Evolutionary conservation across 192 early-diverging fungal genomes (phyloP).

Genomic region (Tieghemiomyces parasiticus): DNA sequence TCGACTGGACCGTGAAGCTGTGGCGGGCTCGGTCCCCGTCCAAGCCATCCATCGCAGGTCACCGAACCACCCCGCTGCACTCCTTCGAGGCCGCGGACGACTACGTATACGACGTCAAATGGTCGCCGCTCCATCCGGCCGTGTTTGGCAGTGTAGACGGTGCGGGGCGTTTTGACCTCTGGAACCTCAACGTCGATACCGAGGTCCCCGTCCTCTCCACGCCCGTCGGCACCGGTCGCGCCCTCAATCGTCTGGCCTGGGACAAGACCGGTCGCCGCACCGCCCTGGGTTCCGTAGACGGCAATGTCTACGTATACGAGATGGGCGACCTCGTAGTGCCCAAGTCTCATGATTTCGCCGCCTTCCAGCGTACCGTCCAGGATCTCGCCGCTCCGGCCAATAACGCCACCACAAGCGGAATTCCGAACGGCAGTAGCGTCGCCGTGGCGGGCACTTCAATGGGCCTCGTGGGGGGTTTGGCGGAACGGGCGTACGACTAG

Average conservation of each 20-base stretch:
- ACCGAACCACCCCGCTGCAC: conserved; percentile 47
- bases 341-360: conserved; percentile 24
- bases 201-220: conserved; percentile 42
- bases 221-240: conserved; percentile 29
- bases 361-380: conserved; percentile 12
- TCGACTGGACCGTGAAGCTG: conserved; percentile 96
- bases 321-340: conserved; percentile 64
- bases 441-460: no score
- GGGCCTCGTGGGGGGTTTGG: no score
- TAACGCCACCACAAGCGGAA: no score
- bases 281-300: conserved; percentile 73
- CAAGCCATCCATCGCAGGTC: conserved; percentile 16
- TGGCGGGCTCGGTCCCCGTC: conserved; percentile 62
- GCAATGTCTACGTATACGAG: conserved; percentile 76
- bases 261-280: conserved; percentile 72
- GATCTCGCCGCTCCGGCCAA: no score
- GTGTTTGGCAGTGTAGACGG: conserved; percentile 89
- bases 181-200: conserved; percentile 82
- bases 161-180: conserved; percentile 75
- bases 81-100: conserved; percentile 89
- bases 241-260: conserved; percentile 91
- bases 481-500: no score
- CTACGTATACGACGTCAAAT: conserved; percentile 95
- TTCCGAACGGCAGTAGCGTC: no score
- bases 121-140: conserved; percentile 93